These are phyloP conservation scores for Termitomyces sp. DNA, from an alignment of 768 basidiomycete species.

Conservation along the genomic window DNA sequence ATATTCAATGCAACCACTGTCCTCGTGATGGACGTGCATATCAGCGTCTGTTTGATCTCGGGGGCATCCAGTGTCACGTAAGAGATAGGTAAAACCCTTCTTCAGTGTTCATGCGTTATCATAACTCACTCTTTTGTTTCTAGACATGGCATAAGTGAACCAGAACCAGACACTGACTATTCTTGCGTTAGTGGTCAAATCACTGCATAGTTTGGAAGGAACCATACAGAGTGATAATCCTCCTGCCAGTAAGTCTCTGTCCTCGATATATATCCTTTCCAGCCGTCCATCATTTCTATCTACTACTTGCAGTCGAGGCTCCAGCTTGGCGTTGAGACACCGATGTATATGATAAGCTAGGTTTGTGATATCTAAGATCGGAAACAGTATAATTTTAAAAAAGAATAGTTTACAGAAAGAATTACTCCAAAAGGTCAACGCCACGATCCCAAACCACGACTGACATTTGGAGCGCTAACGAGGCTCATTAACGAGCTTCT, in stretches of 20 bases:
- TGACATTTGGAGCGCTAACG: background rate
- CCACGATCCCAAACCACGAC: constrained; percentile 2
- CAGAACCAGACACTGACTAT: background rate
- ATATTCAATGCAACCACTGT: background rate
- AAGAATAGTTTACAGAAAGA: background rate
- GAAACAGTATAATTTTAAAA: background rate
- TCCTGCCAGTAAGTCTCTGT: too few relatives aligned
- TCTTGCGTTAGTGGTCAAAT: too few relatives aligned
- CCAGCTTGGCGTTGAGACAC: too few relatives aligned
- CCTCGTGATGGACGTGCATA: background rate
- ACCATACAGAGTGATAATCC: too few relatives aligned
- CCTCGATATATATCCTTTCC: too few relatives aligned
- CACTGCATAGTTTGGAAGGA: too few relatives aligned
- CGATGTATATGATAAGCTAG: too few relatives aligned
- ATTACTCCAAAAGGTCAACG: background rate
- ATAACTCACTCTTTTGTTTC: background rate
- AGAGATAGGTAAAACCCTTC: background rate
- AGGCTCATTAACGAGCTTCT: background rate
- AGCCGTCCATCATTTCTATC: too few relatives aligned
- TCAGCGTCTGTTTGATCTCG: background rate
- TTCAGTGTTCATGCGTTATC: background rate
- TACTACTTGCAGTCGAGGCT: too few relatives aligned
- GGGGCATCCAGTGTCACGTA: background rate
- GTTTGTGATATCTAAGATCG: too few relatives aligned
- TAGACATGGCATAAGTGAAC: background rate